These are phyloP conservation scores for Cryptosporidium bovis DNA, from an alignment of 169 alveolate species.

Conservation along the genomic window DNA sequence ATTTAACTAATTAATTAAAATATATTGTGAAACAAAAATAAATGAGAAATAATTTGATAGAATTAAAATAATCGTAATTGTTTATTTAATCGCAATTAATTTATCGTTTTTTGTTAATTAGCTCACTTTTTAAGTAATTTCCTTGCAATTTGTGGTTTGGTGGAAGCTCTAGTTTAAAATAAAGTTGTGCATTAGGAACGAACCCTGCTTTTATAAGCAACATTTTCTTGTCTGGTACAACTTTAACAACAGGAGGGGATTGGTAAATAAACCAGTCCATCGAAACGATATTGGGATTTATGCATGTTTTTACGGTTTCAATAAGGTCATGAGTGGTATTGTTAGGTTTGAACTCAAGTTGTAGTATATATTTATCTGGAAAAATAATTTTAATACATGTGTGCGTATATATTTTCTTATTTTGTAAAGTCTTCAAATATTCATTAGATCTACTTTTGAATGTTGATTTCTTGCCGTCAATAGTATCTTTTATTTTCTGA, in stretches of 20 bases:
- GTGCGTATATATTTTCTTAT: constrained; percentile 31
- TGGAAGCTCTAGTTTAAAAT: constrained; percentile 69
- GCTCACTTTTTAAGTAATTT: constrained; percentile 38
- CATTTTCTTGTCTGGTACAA: constrained; percentile 21
- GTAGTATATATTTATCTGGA: constrained; percentile 66
- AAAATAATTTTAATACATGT: constrained; percentile 34
- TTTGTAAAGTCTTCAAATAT: constrained; percentile 22
- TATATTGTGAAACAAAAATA: not conserved
- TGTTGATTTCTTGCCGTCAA: constrained; percentile 21
- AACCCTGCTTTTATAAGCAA: constrained; percentile 36
- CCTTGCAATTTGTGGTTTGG: constrained; percentile 16
- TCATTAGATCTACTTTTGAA: constrained; percentile 57
- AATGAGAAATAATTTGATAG: no score
- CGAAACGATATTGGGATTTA: constrained; percentile 40
- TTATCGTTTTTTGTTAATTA: not conserved
- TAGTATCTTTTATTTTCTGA: constrained; percentile 43
- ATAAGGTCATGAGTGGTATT: constrained; percentile 54
- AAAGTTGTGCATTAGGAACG: constrained; percentile 65
- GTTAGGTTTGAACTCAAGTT: constrained; percentile 56
- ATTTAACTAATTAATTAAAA: not conserved
- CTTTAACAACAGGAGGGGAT: constrained; percentile 61
- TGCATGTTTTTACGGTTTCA: constrained; percentile 38
- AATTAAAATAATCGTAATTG: no score
- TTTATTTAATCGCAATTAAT: not conserved
- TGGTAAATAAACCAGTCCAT: constrained; percentile 54